Base-by-base conservation (phyloP, 495 filamentous ascomycete species). In the Parathielavia hyrcaniae region DNA sequence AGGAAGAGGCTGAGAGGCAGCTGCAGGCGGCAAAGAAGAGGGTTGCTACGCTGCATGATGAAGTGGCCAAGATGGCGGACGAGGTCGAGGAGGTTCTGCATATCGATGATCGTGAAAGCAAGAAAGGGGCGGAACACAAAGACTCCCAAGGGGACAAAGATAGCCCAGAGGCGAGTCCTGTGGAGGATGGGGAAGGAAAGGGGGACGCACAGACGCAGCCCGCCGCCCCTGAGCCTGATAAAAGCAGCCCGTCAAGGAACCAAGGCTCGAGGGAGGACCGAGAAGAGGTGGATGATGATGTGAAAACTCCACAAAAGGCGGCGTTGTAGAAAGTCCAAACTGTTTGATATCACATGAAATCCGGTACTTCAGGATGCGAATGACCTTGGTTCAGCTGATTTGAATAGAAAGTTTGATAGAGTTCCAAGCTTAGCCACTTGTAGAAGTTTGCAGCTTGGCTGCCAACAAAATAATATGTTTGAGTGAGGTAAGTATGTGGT, bases 1-100 rank as follows among this genome's bases (percentile, higher is more conserved):
- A 71, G 11, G 60, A 70, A 32, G 77, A 79, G 58, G 75, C 74
- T 12, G 57, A 69, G 49, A 61, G 67, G 35, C 77, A 78, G 57
- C 32, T 73, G 55, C 59, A 63, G 46, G 69, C 62, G 5, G 53
- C 45, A 34, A 50, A 38, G 40, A 65, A 69, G 53, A 60, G 65
- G 45, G 63, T 57, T 5, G 64, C 51, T 40, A 44, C 54, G 40
- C 50, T 70, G 14, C 58, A 67, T 8, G 64, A 71, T 17, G 70
- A 75, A 55, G 60, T 77, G 1, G 56, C 64, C 6, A 65, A 69
- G 50, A 64, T 79, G 40, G 69, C 69, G 17, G 66, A 67, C 7
- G 67, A 67, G 40, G 54, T 79, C 19, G 69, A 71, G 30, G 53
- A 69, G 54, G 70, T 64, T 19, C 66, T 79, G 51, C 66, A 67